A percentile compares a stretch with the other conserved stretches of the same genome.
phyloP scores from a whole-genome alignment of 1,139 yeast genomes.

The Casaregolazyma suthepensis region DNA sequence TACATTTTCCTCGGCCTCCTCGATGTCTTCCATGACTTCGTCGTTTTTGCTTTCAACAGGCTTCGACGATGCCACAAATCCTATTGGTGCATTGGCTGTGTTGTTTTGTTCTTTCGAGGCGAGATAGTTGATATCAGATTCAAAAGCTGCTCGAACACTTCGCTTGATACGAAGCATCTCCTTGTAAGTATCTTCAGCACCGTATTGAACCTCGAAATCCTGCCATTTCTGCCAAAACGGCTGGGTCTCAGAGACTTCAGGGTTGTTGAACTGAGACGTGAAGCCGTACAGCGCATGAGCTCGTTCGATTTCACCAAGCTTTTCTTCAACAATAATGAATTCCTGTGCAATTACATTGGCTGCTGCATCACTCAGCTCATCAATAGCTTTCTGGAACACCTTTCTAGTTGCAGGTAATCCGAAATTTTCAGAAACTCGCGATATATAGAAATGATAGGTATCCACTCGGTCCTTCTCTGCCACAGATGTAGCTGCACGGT shows the following conservation, averaged over 20 bases:
- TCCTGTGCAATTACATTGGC: slow-evolving; percentile 31
- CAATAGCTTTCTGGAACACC: slow-evolving; percentile 41
- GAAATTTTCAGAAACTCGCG: slow-evolving; percentile 30
- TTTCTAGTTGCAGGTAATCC: slow-evolving; percentile 37
- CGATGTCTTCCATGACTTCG: slow-evolving; percentile 23
- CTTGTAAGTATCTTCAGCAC: slow-evolving; percentile 65
- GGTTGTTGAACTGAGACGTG: slow-evolving; percentile 45
- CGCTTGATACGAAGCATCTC: slow-evolving; percentile 67
- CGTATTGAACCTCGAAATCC: slow-evolving; percentile 62
- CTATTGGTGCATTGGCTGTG: slow-evolving; percentile 2
- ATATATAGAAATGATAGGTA: slow-evolving; percentile 32
- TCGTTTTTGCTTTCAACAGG: slow-evolving; percentile 19
- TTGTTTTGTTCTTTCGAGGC: slow-evolving; percentile 23
- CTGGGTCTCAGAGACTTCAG: slow-evolving; percentile 26
- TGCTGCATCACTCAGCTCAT: slow-evolving; percentile 34
- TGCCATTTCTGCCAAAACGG: slow-evolving; percentile 64
- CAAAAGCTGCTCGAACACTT: slow-evolving; percentile 39
- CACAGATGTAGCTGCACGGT: slow-evolving; percentile 37
- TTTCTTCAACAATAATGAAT: slow-evolving; percentile 47
- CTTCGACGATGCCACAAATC: slow-evolving; percentile 18
- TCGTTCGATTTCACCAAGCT: slow-evolving; percentile 45
- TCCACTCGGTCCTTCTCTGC: slow-evolving; percentile 32
- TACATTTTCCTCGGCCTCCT: slow-evolving; percentile 13
- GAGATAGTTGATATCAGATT: slow-evolving; percentile 33
- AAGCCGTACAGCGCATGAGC: slow-evolving; percentile 54